phyloP scores from a whole-genome alignment of 192 early-diverging fungal genomes.

The Pecoramyces ruminantium region DNA sequence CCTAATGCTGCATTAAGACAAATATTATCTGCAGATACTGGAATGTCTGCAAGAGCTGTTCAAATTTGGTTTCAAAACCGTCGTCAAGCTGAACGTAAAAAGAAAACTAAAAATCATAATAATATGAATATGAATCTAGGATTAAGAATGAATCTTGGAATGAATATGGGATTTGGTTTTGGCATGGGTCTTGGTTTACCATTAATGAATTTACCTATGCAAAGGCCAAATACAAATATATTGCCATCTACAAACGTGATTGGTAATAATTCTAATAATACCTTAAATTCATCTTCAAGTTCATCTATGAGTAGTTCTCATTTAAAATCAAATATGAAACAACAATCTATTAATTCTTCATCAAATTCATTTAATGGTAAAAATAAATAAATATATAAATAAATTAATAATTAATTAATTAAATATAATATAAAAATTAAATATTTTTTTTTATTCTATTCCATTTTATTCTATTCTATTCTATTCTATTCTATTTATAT shows the following conservation, averaged over 20 bases:
- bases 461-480: too few relatives aligned
- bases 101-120: background rate
- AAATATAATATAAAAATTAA: too few relatives aligned
- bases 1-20: slow-evolving; percentile 47
- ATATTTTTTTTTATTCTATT: too few relatives aligned
- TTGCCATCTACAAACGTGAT: background rate
- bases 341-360: too few relatives aligned
- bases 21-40: slow-evolving; percentile 40
- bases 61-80: slow-evolving; percentile 80
- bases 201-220: background rate
- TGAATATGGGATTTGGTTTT: background rate
- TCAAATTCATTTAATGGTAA: too few relatives aligned
- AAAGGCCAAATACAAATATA: background rate
- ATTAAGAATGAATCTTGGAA: background rate
- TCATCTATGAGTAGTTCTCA: too few relatives aligned
- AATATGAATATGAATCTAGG: background rate
- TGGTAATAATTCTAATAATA: background rate
- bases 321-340: too few relatives aligned
- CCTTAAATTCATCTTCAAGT: too few relatives aligned
- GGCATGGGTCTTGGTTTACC: background rate
- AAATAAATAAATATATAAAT: too few relatives aligned
- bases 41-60: slow-evolving; percentile 52
- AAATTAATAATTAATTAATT: too few relatives aligned
- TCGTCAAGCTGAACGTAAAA: slow-evolving; percentile 7
- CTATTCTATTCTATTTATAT: too few relatives aligned